phyloP scores from a whole-genome alignment of 1,139 yeast genomes.

The Casaregolazyma lundiana region DNA sequence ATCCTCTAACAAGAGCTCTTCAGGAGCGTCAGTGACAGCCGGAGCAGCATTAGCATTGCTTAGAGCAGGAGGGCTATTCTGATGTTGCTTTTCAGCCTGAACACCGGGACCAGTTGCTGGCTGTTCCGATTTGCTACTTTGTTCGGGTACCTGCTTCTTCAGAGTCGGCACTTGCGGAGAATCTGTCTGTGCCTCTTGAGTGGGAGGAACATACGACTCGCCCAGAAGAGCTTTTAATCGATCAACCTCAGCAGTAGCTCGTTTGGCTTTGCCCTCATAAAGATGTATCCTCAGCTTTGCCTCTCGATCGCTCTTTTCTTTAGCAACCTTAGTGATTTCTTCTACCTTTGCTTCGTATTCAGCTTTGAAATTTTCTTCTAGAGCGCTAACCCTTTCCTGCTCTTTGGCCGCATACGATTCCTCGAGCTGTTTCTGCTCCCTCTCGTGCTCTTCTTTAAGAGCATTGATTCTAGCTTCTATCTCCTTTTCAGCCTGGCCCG shows the following conservation, averaged over 20 bases:
- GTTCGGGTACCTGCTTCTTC: background rate
- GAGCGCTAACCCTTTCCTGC: too few relatives aligned
- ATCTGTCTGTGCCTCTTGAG: background rate
- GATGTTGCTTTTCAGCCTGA: too few relatives aligned
- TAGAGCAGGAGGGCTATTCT: too few relatives aligned
- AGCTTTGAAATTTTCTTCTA: constrained; percentile 4
- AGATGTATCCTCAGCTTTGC: constrained; percentile 34
- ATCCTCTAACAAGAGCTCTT: too few relatives aligned
- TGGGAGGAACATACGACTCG: background rate
- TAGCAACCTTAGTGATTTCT: constrained; percentile 16
- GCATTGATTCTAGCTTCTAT: constrained; percentile 2
- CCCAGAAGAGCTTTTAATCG: constrained; percentile 19
- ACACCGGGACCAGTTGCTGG: too few relatives aligned
- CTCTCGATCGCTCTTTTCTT: constrained; percentile 23
- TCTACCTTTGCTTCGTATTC: constrained; percentile 18
- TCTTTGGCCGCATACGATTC: background rate
- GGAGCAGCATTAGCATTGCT: constrained; percentile 8
- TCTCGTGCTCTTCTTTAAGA: background rate
- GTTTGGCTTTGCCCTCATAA: constrained; percentile 33
- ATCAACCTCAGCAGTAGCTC: constrained; percentile 32
- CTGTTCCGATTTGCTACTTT: too few relatives aligned
- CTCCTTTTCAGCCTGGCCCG: constrained; percentile 1
- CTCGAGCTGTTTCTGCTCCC: constrained; percentile 3
- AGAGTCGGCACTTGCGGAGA: background rate
- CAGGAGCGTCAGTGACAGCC: constrained; percentile 6